Base-by-base conservation (phyloP, 2,329 filamentous ascomycete species). In the Epichloe amarillans region DNA sequence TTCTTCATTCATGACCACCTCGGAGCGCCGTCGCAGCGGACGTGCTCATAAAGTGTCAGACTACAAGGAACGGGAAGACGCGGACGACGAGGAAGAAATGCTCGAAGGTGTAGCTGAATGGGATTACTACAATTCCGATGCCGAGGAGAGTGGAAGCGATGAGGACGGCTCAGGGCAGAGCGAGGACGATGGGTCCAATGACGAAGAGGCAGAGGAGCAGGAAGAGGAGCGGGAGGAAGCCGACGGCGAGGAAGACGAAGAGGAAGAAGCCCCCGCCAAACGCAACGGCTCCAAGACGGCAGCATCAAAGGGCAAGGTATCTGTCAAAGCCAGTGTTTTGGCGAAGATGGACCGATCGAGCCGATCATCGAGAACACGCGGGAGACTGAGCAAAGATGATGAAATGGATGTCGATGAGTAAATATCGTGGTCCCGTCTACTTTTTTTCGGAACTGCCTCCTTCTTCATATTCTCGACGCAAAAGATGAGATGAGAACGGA, bases 61-160 rank as follows among this genome's bases (percentile, higher is more conserved):
- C 37, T 82, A 82, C 55, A 70, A 72, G 21, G 78, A 82, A 61
- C 72, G 77, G 35, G 75, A 79, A 50, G 76, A 76, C 11, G 71
- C 72, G 11, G 76, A 77, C 46, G 78, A 81, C 52, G 77, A 81
- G 53, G 72, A 77, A 55, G 78, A 81, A 60, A 82, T 81, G 78
- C 65, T 79, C 23, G 72, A 78, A 45, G 78, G 78, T 2, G 78
- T 81, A 5, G 76, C 77, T 1, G 67, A 77, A 59, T 82, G 78
- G 78, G 69, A 75, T 23, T 81, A 81, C 46, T 57, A 66, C 2
- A 60, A 64, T 3, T 68, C 64, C 17, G 66, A 67, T 19, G 62
- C 39, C 2, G 59, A 61, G 17, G 60, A 63, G 45, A 59, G 55
- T 21, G 55, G 51, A 2, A 58, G 50, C 40, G 53, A 53, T 8